These are phyloP conservation scores for Aegilops speltoides DNA, from an alignment of 176 grass and related monocot genomes.

Conservation along the genomic window DNA sequence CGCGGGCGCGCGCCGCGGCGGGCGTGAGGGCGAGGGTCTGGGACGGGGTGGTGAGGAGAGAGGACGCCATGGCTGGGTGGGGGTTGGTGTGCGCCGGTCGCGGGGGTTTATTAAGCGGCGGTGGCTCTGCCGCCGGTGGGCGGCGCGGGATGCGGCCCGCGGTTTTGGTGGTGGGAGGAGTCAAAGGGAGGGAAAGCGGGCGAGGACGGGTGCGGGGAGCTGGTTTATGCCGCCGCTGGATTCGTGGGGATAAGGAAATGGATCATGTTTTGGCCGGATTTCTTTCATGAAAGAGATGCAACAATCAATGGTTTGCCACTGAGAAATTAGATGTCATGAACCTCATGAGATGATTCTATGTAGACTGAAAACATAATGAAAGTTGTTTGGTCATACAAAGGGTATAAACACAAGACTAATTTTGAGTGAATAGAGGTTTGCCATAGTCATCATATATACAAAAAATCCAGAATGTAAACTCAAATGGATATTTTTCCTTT, in stretches of 20 bases:
- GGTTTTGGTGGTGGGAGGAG: conserved; percentile 34
- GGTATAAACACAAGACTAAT: too few species aligned
- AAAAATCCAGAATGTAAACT: too few species aligned
- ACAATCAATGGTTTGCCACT: neutral
- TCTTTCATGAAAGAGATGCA: neutral
- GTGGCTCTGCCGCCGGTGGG: conserved; percentile 45
- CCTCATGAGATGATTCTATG: too few species aligned
- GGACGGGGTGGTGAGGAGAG: conserved; percentile 57
- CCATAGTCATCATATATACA: too few species aligned
- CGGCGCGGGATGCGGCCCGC: conserved; percentile 46
- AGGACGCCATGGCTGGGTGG: conserved; percentile 42
- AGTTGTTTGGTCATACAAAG: too few species aligned
- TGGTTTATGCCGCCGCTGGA: conserved; percentile 4
- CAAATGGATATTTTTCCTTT: too few species aligned
- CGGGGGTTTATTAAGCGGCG: conserved; percentile 19
- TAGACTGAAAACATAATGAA: too few species aligned
- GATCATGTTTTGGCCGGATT: conserved; percentile 40
- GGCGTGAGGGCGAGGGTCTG: conserved; percentile 11
- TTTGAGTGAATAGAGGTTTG: too few species aligned
- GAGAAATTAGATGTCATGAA: too few species aligned
- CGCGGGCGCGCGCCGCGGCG: neutral
- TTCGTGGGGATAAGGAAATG: conserved; percentile 52
- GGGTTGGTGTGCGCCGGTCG: neutral
- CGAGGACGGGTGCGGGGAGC: neutral
- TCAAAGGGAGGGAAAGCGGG: conserved; percentile 15